Conservation (phyloP, 352 stramenopile genomes). For the Blastocystis sp. region DNA sequence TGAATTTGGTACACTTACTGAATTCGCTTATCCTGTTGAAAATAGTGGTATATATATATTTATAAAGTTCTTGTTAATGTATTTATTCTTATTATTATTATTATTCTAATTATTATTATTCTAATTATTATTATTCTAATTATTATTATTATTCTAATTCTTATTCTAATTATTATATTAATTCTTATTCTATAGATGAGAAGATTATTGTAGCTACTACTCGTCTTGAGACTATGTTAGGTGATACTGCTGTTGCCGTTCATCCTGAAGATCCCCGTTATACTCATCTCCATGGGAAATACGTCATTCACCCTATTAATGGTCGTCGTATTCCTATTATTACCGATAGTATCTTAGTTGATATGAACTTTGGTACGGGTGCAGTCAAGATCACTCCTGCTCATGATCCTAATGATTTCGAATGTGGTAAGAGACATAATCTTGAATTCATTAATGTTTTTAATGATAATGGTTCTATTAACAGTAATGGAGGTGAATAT, state of each 20-base stretch:
- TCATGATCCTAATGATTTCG: slow-evolving; percentile 97
- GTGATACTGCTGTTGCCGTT: slow-evolving; percentile 85
- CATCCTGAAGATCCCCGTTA: slow-evolving; percentile 93
- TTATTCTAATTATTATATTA: no score
- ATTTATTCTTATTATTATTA: no score
- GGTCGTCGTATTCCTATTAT: slow-evolving; percentile 72
- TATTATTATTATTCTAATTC: no score
- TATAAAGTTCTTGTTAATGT: no score
- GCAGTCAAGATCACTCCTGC: slow-evolving; percentile 85
- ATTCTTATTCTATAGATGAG: slow-evolving; percentile 48
- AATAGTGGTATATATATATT: slow-evolving; percentile 41
- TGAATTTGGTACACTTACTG: slow-evolving; percentile 91
- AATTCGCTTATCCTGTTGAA: slow-evolving; percentile 86
- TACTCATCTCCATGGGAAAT: slow-evolving; percentile 74
- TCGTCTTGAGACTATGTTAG: slow-evolving; percentile 97
- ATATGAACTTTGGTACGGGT: slow-evolving; percentile 93
- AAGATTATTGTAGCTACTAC: slow-evolving; percentile 73
- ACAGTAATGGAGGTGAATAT: slow-evolving; percentile 66
- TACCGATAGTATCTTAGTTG: slow-evolving; percentile 74
- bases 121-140: no score
- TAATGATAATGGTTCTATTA: slow-evolving; percentile 80
- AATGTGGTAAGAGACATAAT: slow-evolving; percentile 77
- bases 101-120: no score
- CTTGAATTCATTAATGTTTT: slow-evolving; percentile 91
- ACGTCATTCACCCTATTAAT: slow-evolving; percentile 87